phyloP scores from a whole-genome alignment of 148 eudicot genomes.

The Nyssa sinensis region DNA sequence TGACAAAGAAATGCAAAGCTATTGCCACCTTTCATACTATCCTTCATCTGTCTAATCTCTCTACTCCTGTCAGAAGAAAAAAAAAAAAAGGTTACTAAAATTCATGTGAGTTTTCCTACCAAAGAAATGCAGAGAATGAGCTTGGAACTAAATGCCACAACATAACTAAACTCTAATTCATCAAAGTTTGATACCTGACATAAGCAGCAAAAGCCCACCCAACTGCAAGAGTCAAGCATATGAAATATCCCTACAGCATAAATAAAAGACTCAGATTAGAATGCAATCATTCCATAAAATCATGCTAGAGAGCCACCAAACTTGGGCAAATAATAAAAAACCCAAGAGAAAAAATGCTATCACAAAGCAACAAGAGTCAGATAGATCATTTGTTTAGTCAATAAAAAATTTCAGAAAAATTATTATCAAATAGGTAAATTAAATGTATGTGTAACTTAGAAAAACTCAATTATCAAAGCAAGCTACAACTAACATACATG shows the following conservation, averaged over 20 bases:
- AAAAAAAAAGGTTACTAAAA: neutral
- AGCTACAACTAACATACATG: neutral
- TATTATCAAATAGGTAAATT: neutral
- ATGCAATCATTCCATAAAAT: neutral
- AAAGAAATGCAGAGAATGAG: neutral
- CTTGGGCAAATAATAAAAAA: neutral
- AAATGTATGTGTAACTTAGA: neutral
- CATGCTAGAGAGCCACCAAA: neutral
- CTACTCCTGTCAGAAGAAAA: conserved; percentile 53
- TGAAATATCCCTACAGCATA: conserved; percentile 61
- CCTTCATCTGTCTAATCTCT: conserved; percentile 74
- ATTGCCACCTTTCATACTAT: conserved; percentile 57
- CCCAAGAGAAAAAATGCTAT: neutral
- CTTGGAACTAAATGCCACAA: conserved; percentile 1
- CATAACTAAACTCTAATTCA: neutral
- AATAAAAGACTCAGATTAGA: conserved; percentile 1
- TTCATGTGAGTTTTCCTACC: neutral
- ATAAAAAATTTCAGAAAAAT: neutral
- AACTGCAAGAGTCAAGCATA: conserved; percentile 72
- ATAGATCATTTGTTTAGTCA: neutral
- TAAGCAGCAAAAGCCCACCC: conserved; percentile 87
- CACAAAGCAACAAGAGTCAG: neutral
- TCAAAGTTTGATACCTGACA: conserved; percentile 59
- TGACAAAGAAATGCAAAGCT: conserved; percentile 74
- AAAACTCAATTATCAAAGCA: neutral